Base-by-base conservation (phyloP, 495 filamentous ascomycete species). In the Amphirosellinia nigrospora region DNA sequence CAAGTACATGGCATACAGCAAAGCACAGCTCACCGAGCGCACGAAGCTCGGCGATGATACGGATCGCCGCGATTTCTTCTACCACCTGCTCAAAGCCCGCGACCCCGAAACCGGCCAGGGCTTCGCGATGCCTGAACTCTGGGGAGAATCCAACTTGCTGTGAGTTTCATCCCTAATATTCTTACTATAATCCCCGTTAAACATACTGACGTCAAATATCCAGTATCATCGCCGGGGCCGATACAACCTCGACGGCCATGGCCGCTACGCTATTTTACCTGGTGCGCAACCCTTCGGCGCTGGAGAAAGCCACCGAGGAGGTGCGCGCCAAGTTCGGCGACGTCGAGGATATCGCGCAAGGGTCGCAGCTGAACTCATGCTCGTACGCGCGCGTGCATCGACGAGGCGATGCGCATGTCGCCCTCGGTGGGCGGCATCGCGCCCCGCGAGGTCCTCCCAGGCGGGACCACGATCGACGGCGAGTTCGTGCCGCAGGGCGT, bases 351-450 rank as follows among this genome's bases (percentile, higher is more conserved):
- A 87, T 91, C 69, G 72, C 76, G 60, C 80, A 83, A 32, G 80
- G 81, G 9, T 77, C 80, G 1, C 84, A 83, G 36, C 82, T 93
- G 1, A 83, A 84, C 62, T 85, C 87, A 0, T 82, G 88, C 69
- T 82, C 85, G 72, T 88, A 89, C 70, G 21, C 84, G 84, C 36
- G 86, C 85, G 6, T 88, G 89, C 78, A 88, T 93, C 73, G 90
- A 93, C 75, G 92, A 94, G 71, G 82, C 89, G 7, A 86, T 94
- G 83, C 89, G 92, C 48, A 79, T 94, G 66, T 86, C 87, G 0
- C 92, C 92, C 16, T 84, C 90, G 0, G 90, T 93, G 5, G 81
- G 84, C 38, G 87, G 86, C 13, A 78, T 86, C 3, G 77, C 92
- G 0, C 88, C 89, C 1, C 87, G 91, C 43, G 82, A 87, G 70